Percentiles rank a stretch among this genome's conserved stretches.
Evolutionary conservation across 208 protist genomes (phyloP).

Genomic region (Leishmania arabica): DNA sequence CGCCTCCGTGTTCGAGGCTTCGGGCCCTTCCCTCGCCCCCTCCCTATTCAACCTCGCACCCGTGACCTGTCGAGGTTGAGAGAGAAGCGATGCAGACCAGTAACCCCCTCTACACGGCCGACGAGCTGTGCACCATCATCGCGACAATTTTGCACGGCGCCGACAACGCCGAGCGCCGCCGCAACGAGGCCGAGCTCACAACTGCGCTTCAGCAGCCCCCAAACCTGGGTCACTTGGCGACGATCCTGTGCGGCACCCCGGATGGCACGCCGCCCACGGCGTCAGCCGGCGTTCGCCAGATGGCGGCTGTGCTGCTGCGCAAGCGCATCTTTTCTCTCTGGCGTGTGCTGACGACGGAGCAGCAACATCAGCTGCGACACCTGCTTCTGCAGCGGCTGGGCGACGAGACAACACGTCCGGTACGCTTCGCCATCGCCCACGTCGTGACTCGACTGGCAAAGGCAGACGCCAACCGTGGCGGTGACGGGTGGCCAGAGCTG

Average conservation of each 20-base stretch:
- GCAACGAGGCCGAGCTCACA: constrained; percentile 51
- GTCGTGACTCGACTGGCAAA: constrained; percentile 74
- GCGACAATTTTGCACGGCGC: constrained; percentile 48
- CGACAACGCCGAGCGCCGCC: constrained; percentile 74
- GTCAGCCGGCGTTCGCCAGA: constrained; percentile 69
- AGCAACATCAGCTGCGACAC: constrained; percentile 54
- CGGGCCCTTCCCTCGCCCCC: neutral
- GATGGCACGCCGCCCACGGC: constrained; percentile 22
- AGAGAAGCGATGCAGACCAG: constrained; percentile 4
- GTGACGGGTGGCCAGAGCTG: constrained; percentile 68
- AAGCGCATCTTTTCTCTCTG: constrained; percentile 81
- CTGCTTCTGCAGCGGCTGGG: constrained; percentile 71
- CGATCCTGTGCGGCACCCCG: constrained; percentile 38
- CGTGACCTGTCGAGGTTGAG: neutral
- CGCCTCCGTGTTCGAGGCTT: neutral
- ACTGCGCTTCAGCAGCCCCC: constrained; percentile 38
- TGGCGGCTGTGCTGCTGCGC: constrained; percentile 83
- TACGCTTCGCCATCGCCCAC: constrained; percentile 85
- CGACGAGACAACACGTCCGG: constrained; percentile 54
- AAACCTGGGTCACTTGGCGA: constrained; percentile 56
- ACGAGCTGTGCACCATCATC: constrained; percentile 59
- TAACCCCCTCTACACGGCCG: constrained; percentile 25
- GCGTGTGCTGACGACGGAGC: constrained; percentile 40
- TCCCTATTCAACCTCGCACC: neutral
- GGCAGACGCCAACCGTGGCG: constrained; percentile 47